Evolutionary conservation across 2,329 filamentous ascomycete species (phyloP).

Genomic region (Penicillium hordei): DNA sequence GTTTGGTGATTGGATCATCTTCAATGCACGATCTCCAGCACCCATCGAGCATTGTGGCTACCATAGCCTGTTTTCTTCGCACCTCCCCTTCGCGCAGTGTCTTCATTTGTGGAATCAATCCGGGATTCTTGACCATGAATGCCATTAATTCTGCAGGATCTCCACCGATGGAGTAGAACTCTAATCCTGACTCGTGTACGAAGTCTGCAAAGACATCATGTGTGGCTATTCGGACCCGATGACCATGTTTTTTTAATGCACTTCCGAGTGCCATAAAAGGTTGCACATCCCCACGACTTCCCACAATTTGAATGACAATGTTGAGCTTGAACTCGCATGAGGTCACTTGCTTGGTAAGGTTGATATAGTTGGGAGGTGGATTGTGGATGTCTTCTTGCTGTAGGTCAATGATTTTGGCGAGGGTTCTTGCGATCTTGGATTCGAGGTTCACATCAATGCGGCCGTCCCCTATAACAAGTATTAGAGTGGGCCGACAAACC

Average conservation of each 20-base stretch:
- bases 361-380: constrained; percentile 21
- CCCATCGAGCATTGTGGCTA: constrained; percentile 41
- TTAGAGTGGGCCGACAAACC: not conserved
- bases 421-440: constrained; percentile 24
- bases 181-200: constrained; percentile 53
- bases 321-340: constrained; percentile 33
- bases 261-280: constrained; percentile 60
- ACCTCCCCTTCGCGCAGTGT: constrained; percentile 40
- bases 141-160: constrained; percentile 56
- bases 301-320: constrained; percentile 59
- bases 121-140: constrained; percentile 53
- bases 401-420: constrained; percentile 24
- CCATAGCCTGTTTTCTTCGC: constrained; percentile 32
- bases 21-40: constrained; percentile 44
- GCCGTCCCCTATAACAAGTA: constrained; percentile 17
- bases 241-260: constrained; percentile 51
- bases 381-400: constrained; percentile 17
- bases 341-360: constrained; percentile 22
- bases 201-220: constrained; percentile 57
- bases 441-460: constrained; percentile 27
- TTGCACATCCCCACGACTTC: constrained; percentile 58
- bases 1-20: constrained; percentile 27
- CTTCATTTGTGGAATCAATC: constrained; percentile 41
- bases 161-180: constrained; percentile 60
- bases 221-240: constrained; percentile 59